These are phyloP conservation scores for Acer yangbiense DNA, from an alignment of 345 rosid genomes.

Conservation along the genomic window DNA sequence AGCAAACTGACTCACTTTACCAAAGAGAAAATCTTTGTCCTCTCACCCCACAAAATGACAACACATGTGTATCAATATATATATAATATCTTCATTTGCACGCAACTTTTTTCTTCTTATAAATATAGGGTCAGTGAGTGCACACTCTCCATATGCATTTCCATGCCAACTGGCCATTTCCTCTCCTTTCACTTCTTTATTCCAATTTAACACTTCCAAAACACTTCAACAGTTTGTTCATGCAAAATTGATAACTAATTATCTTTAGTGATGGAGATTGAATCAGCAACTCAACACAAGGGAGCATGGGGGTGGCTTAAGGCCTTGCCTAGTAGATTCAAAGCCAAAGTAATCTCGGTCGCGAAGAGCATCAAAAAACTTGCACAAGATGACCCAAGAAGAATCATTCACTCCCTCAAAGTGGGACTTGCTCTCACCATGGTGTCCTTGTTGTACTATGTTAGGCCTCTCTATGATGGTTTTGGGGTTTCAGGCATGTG, in stretches of 20 bases:
- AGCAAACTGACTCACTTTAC: neutral
- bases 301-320: constrained; percentile 32
- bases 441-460: constrained; percentile 69
- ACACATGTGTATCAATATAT: constrained; percentile 16
- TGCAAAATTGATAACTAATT: neutral
- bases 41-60: constrained; percentile 23
- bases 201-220: neutral
- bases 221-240: neutral
- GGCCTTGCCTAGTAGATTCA: constrained; percentile 32
- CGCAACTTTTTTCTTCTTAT: constrained; percentile 37
- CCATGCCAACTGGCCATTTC: neutral
- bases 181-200: neutral
- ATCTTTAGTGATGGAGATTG: constrained; percentile 42
- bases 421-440: constrained; percentile 76
- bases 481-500: constrained; percentile 80
- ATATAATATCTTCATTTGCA: neutral
- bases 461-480: constrained; percentile 61
- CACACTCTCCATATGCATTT: constrained; percentile 1
- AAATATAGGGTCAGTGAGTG: constrained; percentile 37
- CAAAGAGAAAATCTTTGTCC: constrained; percentile 40
- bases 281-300: constrained; percentile 34
- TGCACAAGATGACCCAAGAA: constrained; percentile 72
- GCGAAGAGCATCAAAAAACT: constrained; percentile 41
- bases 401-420: constrained; percentile 73
- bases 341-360: constrained; percentile 24